These are phyloP conservation scores for Pythium aristosporum DNA, from an alignment of 352 stramenopile genomes.

Conservation along the genomic window DNA sequence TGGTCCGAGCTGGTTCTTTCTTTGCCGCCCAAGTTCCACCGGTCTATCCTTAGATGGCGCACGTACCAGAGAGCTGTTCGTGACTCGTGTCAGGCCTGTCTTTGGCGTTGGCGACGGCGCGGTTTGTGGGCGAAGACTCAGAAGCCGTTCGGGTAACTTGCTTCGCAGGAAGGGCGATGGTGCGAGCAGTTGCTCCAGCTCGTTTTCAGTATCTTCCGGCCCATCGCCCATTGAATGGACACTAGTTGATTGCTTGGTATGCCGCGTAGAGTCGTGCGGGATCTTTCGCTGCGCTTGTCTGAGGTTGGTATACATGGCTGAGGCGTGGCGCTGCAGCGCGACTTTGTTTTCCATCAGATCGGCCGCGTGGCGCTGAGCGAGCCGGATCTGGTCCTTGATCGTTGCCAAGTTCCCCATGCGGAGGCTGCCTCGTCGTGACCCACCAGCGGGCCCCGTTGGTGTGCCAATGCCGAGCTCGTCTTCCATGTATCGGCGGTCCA, in stretches of 20 bases:
- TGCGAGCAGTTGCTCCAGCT: slow-evolving; percentile 28
- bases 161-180: slow-evolving; percentile 55
- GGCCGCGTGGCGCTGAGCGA: slow-evolving; percentile 39
- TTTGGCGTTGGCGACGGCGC: slow-evolving; percentile 28
- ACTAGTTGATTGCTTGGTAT: slow-evolving; percentile 1
- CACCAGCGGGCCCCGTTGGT: neutral
- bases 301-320: slow-evolving; percentile 60
- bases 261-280: neutral
- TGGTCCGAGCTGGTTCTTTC: neutral
- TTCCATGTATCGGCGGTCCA: slow-evolving; percentile 63
- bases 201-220: neutral
- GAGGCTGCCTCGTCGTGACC: slow-evolving; percentile 4
- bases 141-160: slow-evolving; percentile 35
- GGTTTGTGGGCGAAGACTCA: slow-evolving; percentile 46
- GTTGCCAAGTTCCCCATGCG: slow-evolving; percentile 23
- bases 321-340: slow-evolving; percentile 45
- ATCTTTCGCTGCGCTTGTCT: slow-evolving; percentile 23
- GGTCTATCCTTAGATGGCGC: neutral
- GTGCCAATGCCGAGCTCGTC: slow-evolving; percentile 46
- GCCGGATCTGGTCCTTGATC: slow-evolving; percentile 44
- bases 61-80: slow-evolving; percentile 11
- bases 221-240: neutral
- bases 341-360: slow-evolving; percentile 37
- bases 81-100: slow-evolving; percentile 4
- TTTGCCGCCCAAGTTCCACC: neutral